These are phyloP conservation scores for Leptographium galeiforme DNA, from an alignment of 2,329 filamentous ascomycete species.

Conservation along the genomic window DNA sequence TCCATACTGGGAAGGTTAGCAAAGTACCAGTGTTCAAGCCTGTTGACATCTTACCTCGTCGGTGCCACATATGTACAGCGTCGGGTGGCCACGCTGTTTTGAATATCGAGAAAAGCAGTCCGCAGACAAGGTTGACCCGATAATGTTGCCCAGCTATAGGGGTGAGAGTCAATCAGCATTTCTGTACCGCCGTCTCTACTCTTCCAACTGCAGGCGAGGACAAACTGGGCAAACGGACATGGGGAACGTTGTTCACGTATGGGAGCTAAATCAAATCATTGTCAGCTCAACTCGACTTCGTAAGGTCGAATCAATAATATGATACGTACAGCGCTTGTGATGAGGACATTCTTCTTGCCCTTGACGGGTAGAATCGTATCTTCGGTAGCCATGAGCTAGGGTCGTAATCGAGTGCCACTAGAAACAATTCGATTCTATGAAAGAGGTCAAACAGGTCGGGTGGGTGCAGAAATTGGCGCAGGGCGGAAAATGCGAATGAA, in stretches of 20 bases:
- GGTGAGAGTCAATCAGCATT: neutral
- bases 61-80: conserved; percentile 68
- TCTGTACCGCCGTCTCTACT: neutral
- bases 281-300: neutral
- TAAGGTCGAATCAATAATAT: neutral
- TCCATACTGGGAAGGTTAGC: conserved; percentile 43
- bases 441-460: neutral
- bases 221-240: conserved; percentile 23
- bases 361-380: conserved; percentile 44
- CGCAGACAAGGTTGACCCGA: conserved; percentile 75
- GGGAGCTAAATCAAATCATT: conserved; percentile 7
- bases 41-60: conserved; percentile 11
- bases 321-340: conserved; percentile 70
- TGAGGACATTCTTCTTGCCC: conserved; percentile 73
- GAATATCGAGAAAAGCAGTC: conserved; percentile 76
- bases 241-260: conserved; percentile 53
- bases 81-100: conserved; percentile 65
- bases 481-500: conserved; percentile 12
- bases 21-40: conserved; percentile 20
- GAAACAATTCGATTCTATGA: too few species aligned
- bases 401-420: neutral
- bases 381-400: neutral
- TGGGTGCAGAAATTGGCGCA: neutral
- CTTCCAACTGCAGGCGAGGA: neutral
- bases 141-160: conserved; percentile 57